A percentile compares a stretch with the other conserved stretches of the same genome.
Evolutionary conservation across 2,329 filamentous ascomycete species (phyloP).

Genomic region (Cryphonectria carpinicola): DNA sequence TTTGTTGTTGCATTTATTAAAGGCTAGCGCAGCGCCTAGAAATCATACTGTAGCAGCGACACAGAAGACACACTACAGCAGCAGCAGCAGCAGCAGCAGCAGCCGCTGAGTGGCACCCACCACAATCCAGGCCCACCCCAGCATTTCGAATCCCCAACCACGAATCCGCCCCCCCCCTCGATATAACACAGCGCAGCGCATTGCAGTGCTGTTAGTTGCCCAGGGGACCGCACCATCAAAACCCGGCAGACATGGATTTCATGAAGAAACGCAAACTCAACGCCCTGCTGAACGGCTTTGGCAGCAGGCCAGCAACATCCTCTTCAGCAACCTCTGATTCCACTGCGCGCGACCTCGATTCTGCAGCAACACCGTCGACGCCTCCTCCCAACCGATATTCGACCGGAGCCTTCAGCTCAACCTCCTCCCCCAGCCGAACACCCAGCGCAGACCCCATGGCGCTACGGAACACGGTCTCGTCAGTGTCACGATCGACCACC

Average conservation of each 20-base stretch:
- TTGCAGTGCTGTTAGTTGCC: constrained; percentile 7
- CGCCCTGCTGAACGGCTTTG: constrained; percentile 69
- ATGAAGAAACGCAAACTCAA: constrained; percentile 82
- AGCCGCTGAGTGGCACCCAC: constrained; percentile 4
- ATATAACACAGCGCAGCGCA: not conserved
- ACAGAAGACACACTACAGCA: not conserved
- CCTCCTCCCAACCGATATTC: constrained; percentile 24
- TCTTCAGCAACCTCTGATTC: constrained; percentile 41
- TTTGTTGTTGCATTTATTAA: not conserved
- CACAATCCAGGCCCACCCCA: constrained; percentile 1
- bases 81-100: constrained; percentile 1
- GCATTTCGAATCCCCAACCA: constrained; percentile 1
- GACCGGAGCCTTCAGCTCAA: constrained; percentile 22
- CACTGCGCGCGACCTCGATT: constrained; percentile 35
- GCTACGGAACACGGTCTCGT: constrained; percentile 32
- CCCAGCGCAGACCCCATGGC: constrained; percentile 32
- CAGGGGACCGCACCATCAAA: not conserved
- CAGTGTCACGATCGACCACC: constrained; percentile 30
- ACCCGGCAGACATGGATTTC: constrained; percentile 24
- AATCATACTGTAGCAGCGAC: not conserved
- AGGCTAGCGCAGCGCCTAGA: constrained; percentile 1
- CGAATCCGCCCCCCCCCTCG: not conserved
- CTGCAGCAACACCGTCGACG: constrained; percentile 37
- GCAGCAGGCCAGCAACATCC: constrained; percentile 48
- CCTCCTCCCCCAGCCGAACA: constrained; percentile 28